A percentile compares a stretch with the other conserved stretches of the same genome.
Evolutionary conservation across 768 basidiomycete species (phyloP).

Genomic region (Dacryopinax primogenitus): DNA sequence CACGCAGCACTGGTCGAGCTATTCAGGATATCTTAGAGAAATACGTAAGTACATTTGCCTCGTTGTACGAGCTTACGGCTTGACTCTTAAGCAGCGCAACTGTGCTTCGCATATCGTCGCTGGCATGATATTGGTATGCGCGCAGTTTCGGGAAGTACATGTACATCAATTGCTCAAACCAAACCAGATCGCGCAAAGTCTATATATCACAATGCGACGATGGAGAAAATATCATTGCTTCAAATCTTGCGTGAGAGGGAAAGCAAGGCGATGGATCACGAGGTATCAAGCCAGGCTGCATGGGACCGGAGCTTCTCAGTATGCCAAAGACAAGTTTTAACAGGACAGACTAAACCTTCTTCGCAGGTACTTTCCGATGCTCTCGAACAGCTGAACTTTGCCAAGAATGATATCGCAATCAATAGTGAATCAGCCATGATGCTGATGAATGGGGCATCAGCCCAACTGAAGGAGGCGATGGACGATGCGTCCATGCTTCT

Average conservation of each 20-base stretch:
- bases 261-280: not conserved
- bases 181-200: constrained; percentile 10
- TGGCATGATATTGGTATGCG: constrained; percentile 12
- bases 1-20: constrained; percentile 12
- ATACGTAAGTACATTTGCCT: constrained; percentile 1
- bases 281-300: not conserved
- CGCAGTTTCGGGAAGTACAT: not conserved
- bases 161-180: not conserved
- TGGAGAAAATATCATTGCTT: constrained; percentile 10
- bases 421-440: not conserved
- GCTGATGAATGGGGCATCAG: not conserved
- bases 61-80: not conserved
- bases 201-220: constrained; percentile 12
- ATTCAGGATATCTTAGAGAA: constrained; percentile 12
- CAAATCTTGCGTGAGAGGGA: not conserved
- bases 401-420: not conserved
- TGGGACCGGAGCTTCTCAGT: not conserved
- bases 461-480: not conserved
- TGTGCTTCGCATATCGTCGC: constrained; percentile 12
- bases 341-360: not conserved
- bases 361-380: not conserved
- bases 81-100: constrained; percentile 2
- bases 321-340: not conserved
- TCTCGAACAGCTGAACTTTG: not conserved
- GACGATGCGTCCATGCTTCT: not conserved